Conservation (phyloP, 106 monocot genomes). For the Phalaenopsis equestris region DNA sequence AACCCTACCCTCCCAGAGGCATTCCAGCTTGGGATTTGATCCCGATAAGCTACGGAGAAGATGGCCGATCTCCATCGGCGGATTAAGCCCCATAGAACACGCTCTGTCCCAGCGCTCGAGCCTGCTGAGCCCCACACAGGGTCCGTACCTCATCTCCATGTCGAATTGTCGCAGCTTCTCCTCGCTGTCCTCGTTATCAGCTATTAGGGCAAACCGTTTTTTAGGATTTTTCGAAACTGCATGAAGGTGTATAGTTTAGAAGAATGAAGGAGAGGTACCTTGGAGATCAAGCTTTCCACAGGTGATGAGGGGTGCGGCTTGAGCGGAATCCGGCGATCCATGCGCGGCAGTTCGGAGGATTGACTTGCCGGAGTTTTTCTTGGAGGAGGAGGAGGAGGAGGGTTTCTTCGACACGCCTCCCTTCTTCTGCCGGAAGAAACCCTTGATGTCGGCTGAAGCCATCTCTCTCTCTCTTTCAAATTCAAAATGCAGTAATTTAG, state of each 20-base stretch:
- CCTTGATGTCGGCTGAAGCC: slow-evolving; percentile 53
- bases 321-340: slow-evolving; percentile 5
- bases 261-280: slow-evolving; percentile 9
- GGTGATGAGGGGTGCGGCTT: slow-evolving; percentile 42
- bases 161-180: slow-evolving; percentile 64
- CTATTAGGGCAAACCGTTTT: slow-evolving; percentile 8
- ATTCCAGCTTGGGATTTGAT: slow-evolving; percentile 18
- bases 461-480: slow-evolving; percentile 13
- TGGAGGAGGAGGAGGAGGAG: slow-evolving; percentile 4
- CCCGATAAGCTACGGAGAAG: slow-evolving; percentile 3
- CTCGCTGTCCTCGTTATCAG: slow-evolving; percentile 37
- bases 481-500: too few species aligned
- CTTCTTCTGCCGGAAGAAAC: slow-evolving; percentile 84
- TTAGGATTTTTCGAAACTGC: neutral
- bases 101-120: slow-evolving; percentile 73
- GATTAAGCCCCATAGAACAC: slow-evolving; percentile 41
- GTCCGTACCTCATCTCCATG: slow-evolving; percentile 76
- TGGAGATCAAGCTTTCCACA: slow-evolving; percentile 40
- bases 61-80: slow-evolving; percentile 40
- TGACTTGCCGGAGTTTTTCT: slow-evolving; percentile 19
- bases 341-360: neutral
- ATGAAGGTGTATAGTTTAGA: neutral
- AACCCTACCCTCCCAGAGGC: slow-evolving; percentile 73
- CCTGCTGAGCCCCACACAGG: slow-evolving; percentile 59
- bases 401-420: slow-evolving; percentile 16